phyloP scores from a whole-genome alignment of 257 asterid species.

The Fraxinus excelsior region DNA sequence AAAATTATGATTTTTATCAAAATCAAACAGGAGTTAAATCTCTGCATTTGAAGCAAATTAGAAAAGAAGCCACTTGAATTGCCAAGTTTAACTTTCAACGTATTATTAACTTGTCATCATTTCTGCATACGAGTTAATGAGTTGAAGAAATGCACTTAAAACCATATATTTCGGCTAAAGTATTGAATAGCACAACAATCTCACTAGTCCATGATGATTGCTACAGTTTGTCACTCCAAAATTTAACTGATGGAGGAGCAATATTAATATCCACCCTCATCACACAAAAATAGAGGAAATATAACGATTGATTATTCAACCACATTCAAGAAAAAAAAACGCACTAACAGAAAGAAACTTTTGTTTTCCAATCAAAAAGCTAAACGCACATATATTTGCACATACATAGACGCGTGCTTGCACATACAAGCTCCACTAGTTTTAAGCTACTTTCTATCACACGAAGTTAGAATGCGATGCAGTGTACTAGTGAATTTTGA shows the following conservation, averaged over 20 bases:
- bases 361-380: conserved; percentile 36
- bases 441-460: conserved; percentile 45
- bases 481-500: no score
- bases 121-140: conserved; percentile 28
- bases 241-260: conserved; percentile 18
- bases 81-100: not conserved
- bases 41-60: conserved; percentile 1
- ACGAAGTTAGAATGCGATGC: not conserved
- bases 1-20: no score
- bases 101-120: conserved; percentile 5
- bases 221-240: conserved; percentile 34
- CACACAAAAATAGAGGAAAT: conserved; percentile 25
- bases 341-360: conserved; percentile 50
- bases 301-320: conserved; percentile 31
- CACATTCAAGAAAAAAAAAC: conserved; percentile 41
- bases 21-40: no score
- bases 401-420: not conserved
- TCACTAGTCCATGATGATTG: conserved; percentile 47
- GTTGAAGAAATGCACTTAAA: conserved; percentile 39
- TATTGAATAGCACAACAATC: conserved; percentile 50
- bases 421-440: not conserved
- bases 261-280: conserved; percentile 27
- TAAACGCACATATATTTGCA: not conserved
- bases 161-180: conserved; percentile 56
- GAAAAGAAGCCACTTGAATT: not conserved